Conservation (phyloP, 768 basidiomycete species). For the Collybia sp. region DNA sequence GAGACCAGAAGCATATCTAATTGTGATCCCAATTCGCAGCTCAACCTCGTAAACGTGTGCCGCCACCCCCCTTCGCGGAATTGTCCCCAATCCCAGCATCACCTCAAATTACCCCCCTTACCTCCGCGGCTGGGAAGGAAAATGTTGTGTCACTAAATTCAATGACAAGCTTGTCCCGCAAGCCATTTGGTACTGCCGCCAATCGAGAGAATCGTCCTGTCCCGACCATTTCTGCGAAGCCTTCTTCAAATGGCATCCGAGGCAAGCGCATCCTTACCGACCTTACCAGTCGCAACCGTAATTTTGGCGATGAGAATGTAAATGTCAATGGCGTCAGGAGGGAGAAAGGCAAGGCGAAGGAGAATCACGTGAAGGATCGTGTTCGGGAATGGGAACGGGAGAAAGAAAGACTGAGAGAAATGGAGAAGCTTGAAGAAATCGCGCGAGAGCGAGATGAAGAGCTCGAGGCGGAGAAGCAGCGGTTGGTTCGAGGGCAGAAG, state of each 20-base stretch:
- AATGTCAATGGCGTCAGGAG: slow-evolving; percentile 1
- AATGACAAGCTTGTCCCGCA: slow-evolving; percentile 18
- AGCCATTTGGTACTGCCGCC: slow-evolving; percentile 25
- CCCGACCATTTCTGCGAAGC: slow-evolving; percentile 4
- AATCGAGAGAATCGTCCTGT: slow-evolving; percentile 19
- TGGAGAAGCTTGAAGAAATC: slow-evolving; percentile 56
- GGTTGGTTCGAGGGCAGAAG: slow-evolving; percentile 13
- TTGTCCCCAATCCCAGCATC: slow-evolving; percentile 53
- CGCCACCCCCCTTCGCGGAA: slow-evolving; percentile 26
- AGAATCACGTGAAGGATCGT: slow-evolving; percentile 49
- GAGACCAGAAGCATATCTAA: neutral
- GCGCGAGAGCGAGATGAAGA: slow-evolving; percentile 44
- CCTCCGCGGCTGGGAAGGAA: slow-evolving; percentile 31
- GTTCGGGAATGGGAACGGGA: slow-evolving; percentile 78
- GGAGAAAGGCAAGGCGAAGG: slow-evolving; percentile 12
- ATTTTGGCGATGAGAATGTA: slow-evolving; percentile 10
- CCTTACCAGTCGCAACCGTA: slow-evolving; percentile 28
- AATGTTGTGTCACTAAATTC: slow-evolving; percentile 29
- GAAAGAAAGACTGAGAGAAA: slow-evolving; percentile 63
- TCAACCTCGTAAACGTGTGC: slow-evolving; percentile 33
- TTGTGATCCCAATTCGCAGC: slow-evolving; percentile 1
- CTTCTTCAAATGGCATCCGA: slow-evolving; percentile 5
- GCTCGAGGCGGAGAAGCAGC: slow-evolving; percentile 32
- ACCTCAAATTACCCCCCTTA: slow-evolving; percentile 35
- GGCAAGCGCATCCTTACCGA: slow-evolving; percentile 30